Evolutionary conservation across 2,329 filamentous ascomycete species (phyloP).

Genomic region (Curvularia sp.): DNA sequence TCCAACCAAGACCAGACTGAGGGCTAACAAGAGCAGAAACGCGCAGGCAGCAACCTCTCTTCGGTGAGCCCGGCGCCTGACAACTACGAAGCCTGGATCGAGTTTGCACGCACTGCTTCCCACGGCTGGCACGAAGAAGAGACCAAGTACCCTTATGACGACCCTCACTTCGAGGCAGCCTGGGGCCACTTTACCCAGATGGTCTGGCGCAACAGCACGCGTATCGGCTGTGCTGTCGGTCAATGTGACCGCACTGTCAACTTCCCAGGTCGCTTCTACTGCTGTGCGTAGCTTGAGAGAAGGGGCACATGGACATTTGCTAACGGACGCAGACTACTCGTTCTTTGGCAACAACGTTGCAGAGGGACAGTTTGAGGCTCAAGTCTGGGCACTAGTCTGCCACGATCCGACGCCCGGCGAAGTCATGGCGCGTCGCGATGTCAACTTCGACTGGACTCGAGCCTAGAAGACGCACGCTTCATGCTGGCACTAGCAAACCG

Average conservation of each 20-base stretch:
- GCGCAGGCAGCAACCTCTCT: constrained; percentile 45
- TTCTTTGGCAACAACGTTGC: constrained; percentile 44
- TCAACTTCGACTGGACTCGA: constrained; percentile 28
- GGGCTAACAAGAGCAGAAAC: constrained; percentile 32
- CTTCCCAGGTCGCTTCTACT: constrained; percentile 45
- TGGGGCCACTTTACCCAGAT: constrained; percentile 51
- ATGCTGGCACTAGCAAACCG: not conserved
- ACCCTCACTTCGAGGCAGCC: constrained; percentile 36
- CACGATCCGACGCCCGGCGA: constrained; percentile 29
- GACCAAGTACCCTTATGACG: constrained; percentile 44
- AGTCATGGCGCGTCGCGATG: constrained; percentile 22
- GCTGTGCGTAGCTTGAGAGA: constrained; percentile 37
- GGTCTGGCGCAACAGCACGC: constrained; percentile 48
- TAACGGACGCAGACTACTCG: constrained; percentile 41
- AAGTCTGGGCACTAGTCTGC: constrained; percentile 45
- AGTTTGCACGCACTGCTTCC: constrained; percentile 36
- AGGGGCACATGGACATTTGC: not conserved
- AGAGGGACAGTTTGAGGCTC: constrained; percentile 35
- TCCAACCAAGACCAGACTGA: not conserved
- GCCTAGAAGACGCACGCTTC: constrained; percentile 4
- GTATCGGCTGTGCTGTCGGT: constrained; percentile 46
- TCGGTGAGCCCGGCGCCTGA: constrained; percentile 32
- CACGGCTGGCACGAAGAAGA: constrained; percentile 50
- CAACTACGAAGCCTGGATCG: constrained; percentile 38
- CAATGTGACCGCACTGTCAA: constrained; percentile 32